phyloP scores from a whole-genome alignment of 73 alveolate genomes.

The Stentor coeruleus region DNA sequence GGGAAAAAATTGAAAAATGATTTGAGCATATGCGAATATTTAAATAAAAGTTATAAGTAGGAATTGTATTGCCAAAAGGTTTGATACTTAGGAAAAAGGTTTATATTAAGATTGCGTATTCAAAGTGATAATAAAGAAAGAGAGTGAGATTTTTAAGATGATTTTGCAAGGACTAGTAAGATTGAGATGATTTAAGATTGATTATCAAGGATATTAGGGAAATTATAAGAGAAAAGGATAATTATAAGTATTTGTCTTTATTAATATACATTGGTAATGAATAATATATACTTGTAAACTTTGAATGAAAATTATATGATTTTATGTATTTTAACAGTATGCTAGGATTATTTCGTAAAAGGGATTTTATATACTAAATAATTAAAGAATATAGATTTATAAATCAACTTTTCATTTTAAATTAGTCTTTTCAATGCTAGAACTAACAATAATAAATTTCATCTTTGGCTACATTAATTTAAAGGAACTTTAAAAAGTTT shows the following conservation, averaged over 20 bases:
- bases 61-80: background rate
- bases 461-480: no score
- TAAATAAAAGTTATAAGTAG: slow-evolving; percentile 13
- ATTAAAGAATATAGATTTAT: no score
- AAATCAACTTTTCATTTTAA: no score
- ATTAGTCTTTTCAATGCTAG: no score
- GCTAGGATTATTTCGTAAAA: no score
- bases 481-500: no score
- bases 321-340: no score
- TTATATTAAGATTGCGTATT: slow-evolving; percentile 51
- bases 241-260: background rate
- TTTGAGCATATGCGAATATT: slow-evolving; percentile 47
- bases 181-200: slow-evolving; percentile 33
- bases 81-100: slow-evolving; percentile 48
- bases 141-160: slow-evolving; percentile 42
- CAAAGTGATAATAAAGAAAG: slow-evolving; percentile 52
- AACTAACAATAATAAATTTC: no score
- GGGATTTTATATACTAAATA: no score
- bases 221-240: background rate
- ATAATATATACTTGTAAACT: background rate
- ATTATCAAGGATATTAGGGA: background rate
- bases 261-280: background rate
- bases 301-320: background rate
- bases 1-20: slow-evolving; percentile 29
- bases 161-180: slow-evolving; percentile 65